Evolutionary conservation across 2,329 filamentous ascomycete species (phyloP), one percentile per base, ranked within the genome.

Genomic region (Cylindrodendrum hubeiense): DNA sequence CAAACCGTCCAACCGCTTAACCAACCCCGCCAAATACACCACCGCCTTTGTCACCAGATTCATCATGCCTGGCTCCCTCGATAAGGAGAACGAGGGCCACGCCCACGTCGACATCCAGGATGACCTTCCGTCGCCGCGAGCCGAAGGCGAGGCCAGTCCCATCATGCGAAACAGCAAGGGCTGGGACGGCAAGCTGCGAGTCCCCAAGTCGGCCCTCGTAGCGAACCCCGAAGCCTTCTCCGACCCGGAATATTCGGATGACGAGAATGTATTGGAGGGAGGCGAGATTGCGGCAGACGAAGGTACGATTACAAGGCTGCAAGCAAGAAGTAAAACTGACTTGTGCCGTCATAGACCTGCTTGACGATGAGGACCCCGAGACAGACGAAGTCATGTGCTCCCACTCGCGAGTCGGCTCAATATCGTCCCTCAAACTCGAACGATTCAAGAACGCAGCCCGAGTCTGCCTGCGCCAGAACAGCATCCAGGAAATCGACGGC

Each of bases 401-500:
- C n/a, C 95, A 98, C 79, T 92, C 92, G 60, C 93, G 95, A 69
- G 87, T 99, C 75, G 82, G 87, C 22, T 95, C 93, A 33, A 92
- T 98, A 71, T 82, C 90, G 7, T 89, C 90, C 17, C 87, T 99
- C 22, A 88, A 84, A n/a, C 87, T 99, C 51, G 92, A 95, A 66
- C 90, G 96, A 65, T 98, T 99, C 82, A 87, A 85, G 64, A 88
- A 93, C 59, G 86, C 94, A 26, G 84, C 86, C 75, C 90, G 92
- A 74, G 83, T 99, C 72, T 98, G 95, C 77, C 90, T 99, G 21
- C 94, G 96, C 52, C 95, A 99, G 79, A 99, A 99, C 79, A 88
- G 89, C 71, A 96, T 99, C 77, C 86, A 92, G 68, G 84, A 89
- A 52, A 93, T 98, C 78, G 89, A 94, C 30, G 90, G 95, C 9